Evolutionary conservation across 139 green algal genomes (phyloP).

Genomic region (Gonium pectorale): DNA sequence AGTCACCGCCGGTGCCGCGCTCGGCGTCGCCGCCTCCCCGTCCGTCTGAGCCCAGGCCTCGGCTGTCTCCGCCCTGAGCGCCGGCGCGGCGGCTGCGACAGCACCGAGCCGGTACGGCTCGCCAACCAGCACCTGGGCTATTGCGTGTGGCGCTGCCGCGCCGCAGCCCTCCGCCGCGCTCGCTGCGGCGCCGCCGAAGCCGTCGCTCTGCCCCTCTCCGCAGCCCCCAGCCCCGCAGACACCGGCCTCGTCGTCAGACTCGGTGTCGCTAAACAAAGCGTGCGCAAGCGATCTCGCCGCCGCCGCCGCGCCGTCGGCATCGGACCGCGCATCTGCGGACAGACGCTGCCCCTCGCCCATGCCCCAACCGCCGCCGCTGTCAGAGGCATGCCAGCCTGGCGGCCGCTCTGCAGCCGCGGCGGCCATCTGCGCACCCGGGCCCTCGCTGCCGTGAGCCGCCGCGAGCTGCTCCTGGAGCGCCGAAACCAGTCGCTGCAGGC

Average conservation of each 20-base stretch:
- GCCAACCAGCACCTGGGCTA: no score
- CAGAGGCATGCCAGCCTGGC: no score
- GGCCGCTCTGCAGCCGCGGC: neutral
- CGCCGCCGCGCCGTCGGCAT: neutral
- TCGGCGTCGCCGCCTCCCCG: neutral
- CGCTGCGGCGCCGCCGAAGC: neutral
- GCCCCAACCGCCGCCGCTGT: no score
- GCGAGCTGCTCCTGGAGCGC: conserved; percentile 33
- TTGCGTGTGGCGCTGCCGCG: no score
- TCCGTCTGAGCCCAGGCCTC: conserved; percentile 6
- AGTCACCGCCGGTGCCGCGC: neutral
- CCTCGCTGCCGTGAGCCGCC: neutral
- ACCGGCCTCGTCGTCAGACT: neutral
- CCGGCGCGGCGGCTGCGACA: no score
- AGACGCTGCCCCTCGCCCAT: no score
- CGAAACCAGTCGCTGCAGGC: conserved; percentile 23
- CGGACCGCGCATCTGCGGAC: no score
- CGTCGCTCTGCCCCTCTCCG: neutral
- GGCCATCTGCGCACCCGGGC: neutral
- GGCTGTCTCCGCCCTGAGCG: no score
- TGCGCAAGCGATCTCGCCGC: conserved; percentile 16
- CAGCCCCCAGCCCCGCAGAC: neutral
- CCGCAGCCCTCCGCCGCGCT: neutral
- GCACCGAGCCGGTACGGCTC: no score
- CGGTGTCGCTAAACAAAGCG: conserved; percentile 26